Percentiles rank a stretch among this genome's conserved stretches.
Conservation (phyloP, 352 stramenopile species). For the Phytophthora agathidicida region DNA sequence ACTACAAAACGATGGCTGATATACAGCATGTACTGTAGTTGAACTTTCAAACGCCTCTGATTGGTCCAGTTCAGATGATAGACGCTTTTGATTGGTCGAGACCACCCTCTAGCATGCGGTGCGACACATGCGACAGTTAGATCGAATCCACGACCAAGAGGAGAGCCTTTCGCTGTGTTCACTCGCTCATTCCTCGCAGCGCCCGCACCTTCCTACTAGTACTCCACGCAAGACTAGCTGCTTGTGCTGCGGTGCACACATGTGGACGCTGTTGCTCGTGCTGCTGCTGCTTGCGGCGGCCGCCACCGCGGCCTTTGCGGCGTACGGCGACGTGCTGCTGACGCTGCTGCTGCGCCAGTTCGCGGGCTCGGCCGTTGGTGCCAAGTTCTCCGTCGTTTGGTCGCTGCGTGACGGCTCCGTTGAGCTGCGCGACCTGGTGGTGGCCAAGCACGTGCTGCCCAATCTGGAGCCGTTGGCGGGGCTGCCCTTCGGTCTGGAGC, state of each 20-base stretch:
- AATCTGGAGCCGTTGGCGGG: conserved; percentile 63
- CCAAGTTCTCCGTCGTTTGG: conserved; percentile 66
- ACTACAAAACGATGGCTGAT: conserved; percentile 27
- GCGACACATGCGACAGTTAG: conserved; percentile 17
- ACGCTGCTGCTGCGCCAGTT: conserved; percentile 58
- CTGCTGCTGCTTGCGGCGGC: conserved; percentile 39
- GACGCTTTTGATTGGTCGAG: conserved; percentile 21
- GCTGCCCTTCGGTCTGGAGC: conserved; percentile 70
- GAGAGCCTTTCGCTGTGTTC: conserved; percentile 21
- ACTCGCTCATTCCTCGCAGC: conserved; percentile 7
- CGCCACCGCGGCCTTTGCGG: conserved; percentile 38
- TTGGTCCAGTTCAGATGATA: not conserved
- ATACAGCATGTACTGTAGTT: not conserved
- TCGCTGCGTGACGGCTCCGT: conserved; percentile 65
- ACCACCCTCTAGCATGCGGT: not conserved
- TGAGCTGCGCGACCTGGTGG: conserved; percentile 60
- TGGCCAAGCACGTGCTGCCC: conserved; percentile 50
- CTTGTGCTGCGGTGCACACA: conserved; percentile 14
- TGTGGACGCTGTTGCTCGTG: conserved; percentile 47
- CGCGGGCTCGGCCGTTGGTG: conserved; percentile 49
- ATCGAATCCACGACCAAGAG: not conserved
- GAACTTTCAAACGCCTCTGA: not conserved
- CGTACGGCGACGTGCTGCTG: conserved; percentile 65
- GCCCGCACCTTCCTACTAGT: not conserved
- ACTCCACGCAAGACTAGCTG: not conserved